Conservation (phyloP, 768 basidiomycete genomes). For the Leccinum rimulosum region DNA sequence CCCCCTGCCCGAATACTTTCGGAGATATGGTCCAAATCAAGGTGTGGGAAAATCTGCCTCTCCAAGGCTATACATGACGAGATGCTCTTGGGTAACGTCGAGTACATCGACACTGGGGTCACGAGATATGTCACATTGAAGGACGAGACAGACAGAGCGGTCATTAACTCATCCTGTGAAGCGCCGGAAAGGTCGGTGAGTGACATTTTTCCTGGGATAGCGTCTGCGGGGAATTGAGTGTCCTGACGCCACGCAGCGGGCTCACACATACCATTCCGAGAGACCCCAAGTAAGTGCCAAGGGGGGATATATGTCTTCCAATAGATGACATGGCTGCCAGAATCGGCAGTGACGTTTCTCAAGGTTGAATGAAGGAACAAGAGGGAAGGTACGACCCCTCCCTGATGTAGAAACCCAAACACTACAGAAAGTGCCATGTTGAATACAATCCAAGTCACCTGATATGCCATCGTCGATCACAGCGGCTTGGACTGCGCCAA, state of each 20-base stretch:
- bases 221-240: slow-evolving; percentile 21
- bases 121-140: slow-evolving; percentile 26
- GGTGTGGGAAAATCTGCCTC: slow-evolving; percentile 34
- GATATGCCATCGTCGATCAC: not conserved
- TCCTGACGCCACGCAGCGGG: not conserved
- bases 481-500: not conserved
- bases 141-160: slow-evolving; percentile 13
- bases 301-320: slow-evolving; percentile 45
- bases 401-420: slow-evolving; percentile 40
- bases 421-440: slow-evolving; percentile 31
- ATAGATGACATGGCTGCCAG: slow-evolving; percentile 26
- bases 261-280: slow-evolving; percentile 19
- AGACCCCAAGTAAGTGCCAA: slow-evolving; percentile 33
- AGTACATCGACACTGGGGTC: slow-evolving; percentile 30
- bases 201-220: slow-evolving; percentile 15
- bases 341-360: not conserved
- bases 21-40: slow-evolving; percentile 37
- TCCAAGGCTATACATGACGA: slow-evolving; percentile 25
- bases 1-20: slow-evolving; percentile 31
- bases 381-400: slow-evolving; percentile 40
- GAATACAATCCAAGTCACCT: slow-evolving; percentile 30
- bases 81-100: slow-evolving; percentile 14
- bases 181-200: slow-evolving; percentile 34
- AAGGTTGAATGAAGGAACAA: slow-evolving; percentile 31
- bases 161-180: slow-evolving; percentile 12